These are phyloP conservation scores for Niebla homalea DNA, from an alignment of 495 filamentous ascomycete genomes.

Conservation along the genomic window DNA sequence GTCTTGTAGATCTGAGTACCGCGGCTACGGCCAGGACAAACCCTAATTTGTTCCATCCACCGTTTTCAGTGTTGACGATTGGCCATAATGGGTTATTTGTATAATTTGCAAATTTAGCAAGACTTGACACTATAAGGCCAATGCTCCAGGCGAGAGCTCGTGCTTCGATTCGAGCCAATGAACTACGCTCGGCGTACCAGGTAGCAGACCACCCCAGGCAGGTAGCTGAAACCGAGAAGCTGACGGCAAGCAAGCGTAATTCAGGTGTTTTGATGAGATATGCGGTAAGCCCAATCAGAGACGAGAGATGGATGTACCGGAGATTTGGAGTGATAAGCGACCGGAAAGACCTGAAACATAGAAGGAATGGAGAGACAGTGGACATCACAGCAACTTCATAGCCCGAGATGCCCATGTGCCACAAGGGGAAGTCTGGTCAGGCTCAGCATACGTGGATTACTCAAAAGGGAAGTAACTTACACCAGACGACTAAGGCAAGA, in stretches of 20 bases:
- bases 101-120: constrained; percentile 85
- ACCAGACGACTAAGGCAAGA: constrained; percentile 83
- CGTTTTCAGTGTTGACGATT: constrained; percentile 74
- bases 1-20: constrained; percentile 54
- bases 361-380: constrained; percentile 71
- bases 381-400: constrained; percentile 82
- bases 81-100: constrained; percentile 99
- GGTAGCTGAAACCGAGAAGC: constrained; percentile 61
- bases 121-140: constrained; percentile 69
- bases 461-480: constrained; percentile 36
- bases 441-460: not conserved
- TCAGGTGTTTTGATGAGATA: constrained; percentile 64
- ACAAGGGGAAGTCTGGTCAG: constrained; percentile 77
- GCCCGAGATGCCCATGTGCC: constrained; percentile 98
- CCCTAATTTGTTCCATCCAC: constrained; percentile 83
- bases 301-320: constrained; percentile 56
- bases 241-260: constrained; percentile 65
- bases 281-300: constrained; percentile 65
- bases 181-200: constrained; percentile 62
- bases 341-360: constrained; percentile 56
- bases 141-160: constrained; percentile 67
- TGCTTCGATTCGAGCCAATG: constrained; percentile 61
- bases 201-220: constrained; percentile 74
- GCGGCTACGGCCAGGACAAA: constrained; percentile 64
- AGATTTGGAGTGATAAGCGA: constrained; percentile 53